Evolutionary conservation across 805 yeast species (phyloP), one percentile per base, ranked within the genome.

Genomic region (Cyberlindnera lachancei): DNA sequence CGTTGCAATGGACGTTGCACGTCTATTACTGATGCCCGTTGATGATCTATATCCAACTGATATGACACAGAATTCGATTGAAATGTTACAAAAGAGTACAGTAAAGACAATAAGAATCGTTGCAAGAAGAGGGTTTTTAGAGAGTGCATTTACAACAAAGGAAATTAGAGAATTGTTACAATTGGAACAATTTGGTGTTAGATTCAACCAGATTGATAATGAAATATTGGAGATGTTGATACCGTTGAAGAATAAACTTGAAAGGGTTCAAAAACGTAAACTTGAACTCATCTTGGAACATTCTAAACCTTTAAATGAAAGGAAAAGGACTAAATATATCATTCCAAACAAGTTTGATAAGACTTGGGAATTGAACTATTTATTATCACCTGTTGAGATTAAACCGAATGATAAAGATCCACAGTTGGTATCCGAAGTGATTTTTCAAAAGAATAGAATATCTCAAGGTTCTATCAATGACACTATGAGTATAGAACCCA

Each of bases 1-100:
- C 52, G 98, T 92, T 13, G 95, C 97, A 0, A 60, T 92, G 38
- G 98, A 92, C 53, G 75, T 92, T 5, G 86, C 95, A 1, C 63
- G 98, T 33, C 65, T 92, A 2, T 59, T 92, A 21, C 55, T 88
- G 35, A 76, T 79, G 5, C 72, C 79, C 0, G 56, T 64, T 1
- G 61, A 60, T 2, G 68, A 73, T 33, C 76, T 95, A 75, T 37
- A 60, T 2, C 44, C 58, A 0, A 90, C 96, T 0, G 98, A 92
- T 56, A 79, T 92, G 14, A 63, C 83, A 1, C 52, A 60, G 3
- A 54, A 59, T 21, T 94, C 96, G 0, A 55, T 79, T 8, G 60
- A 63, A 4, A 54, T 56, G n/a, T 58, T 92, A 30, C 48, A 56
- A 23, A 48, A 52, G 6, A 73, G 82, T 30, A 62, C 55, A 0